Evolutionary conservation across 1,284 basidiomycete genomes (phyloP).

Genomic region (Marasmius tenuissimus): DNA sequence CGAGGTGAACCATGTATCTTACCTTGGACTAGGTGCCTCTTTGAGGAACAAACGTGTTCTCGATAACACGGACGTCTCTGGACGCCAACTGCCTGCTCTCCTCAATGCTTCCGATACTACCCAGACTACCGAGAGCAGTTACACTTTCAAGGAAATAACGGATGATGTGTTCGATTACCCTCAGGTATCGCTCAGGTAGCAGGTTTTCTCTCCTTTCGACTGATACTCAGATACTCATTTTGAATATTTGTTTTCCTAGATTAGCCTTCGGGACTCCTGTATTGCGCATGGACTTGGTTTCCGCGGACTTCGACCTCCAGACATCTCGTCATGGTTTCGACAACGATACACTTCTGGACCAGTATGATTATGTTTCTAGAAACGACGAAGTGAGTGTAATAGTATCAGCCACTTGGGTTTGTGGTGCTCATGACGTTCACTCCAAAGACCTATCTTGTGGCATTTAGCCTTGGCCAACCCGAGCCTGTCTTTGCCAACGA

Average conservation of each 20-base stretch:
- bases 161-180: slow-evolving; percentile 39
- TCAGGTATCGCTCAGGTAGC: slow-evolving; percentile 41
- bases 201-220: background rate
- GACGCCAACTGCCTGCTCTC: slow-evolving; percentile 40
- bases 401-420: slow-evolving; percentile 14
- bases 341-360: slow-evolving; percentile 39
- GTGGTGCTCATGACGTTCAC: slow-evolving; percentile 19
- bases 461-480: slow-evolving; percentile 30
- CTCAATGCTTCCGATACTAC: slow-evolving; percentile 39
- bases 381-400: slow-evolving; percentile 26
- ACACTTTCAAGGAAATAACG: slow-evolving; percentile 39
- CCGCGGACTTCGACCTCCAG: slow-evolving; percentile 24
- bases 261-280: slow-evolving; percentile 56
- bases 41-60: slow-evolving; percentile 49
- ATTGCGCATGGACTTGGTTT: slow-evolving; percentile 41
- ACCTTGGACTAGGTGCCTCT: slow-evolving; percentile 47
- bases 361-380: slow-evolving; percentile 35
- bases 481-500: slow-evolving; percentile 53
- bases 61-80: slow-evolving; percentile 49
- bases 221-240: background rate
- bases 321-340: slow-evolving; percentile 29
- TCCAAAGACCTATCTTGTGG: slow-evolving; percentile 6
- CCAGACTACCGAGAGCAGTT: slow-evolving; percentile 41
- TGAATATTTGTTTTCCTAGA: slow-evolving; percentile 21
- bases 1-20: slow-evolving; percentile 49